These are phyloP conservation scores for Beauveria sp. DNA, from an alignment of 2,329 filamentous ascomycete genomes.

Conservation along the genomic window DNA sequence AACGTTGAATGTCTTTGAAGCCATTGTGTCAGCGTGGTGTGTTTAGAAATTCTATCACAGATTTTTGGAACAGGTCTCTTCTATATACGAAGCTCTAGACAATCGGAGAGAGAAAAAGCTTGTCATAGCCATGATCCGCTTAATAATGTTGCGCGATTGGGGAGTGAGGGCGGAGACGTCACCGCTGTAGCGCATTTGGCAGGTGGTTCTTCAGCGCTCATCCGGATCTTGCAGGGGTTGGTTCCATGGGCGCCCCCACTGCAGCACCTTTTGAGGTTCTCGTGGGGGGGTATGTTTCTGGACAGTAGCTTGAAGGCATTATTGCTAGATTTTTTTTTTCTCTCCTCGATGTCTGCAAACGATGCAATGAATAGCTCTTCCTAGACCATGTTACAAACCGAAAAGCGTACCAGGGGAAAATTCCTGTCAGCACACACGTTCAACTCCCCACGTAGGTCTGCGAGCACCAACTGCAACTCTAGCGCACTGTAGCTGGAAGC, in stretches of 20 bases:
- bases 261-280: background rate
- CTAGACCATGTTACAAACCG: no score
- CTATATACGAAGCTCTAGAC: constrained; percentile 2
- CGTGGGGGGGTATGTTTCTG: no score
- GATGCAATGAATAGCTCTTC: no score
- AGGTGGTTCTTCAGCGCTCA: background rate
- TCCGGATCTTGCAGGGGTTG: background rate
- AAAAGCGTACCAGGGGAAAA: no score
- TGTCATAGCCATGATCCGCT: background rate
- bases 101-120: background rate
- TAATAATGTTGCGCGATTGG: background rate
- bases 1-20: constrained; percentile 37
- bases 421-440: no score
- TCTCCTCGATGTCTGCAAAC: no score
- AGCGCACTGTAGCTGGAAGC: background rate
- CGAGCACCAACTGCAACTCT: no score
- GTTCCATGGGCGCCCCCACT: background rate
- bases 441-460: no score
- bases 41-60: background rate
- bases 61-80: background rate
- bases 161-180: background rate
- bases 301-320: no score
- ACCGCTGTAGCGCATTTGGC: background rate
- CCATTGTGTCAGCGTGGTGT: background rate
- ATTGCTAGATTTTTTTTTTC: no score